Percentiles rank a stretch among this genome's conserved stretches.
These are phyloP conservation scores for Limnanthes douglasii DNA, from an alignment of 345 rosid genomes.

Conservation along the genomic window DNA sequence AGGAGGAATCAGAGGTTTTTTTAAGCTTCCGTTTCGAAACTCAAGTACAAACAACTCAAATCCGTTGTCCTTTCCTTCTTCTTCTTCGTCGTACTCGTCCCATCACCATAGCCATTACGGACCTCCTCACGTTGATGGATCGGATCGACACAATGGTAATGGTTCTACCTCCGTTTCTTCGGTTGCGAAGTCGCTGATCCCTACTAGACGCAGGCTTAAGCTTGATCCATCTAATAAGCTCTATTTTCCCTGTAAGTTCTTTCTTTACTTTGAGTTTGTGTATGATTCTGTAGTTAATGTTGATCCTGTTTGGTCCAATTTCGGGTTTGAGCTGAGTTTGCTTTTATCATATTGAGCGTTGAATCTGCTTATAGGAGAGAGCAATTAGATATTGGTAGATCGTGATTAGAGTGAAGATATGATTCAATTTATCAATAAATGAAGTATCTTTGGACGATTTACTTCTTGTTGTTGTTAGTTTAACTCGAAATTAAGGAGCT, in stretches of 20 bases:
- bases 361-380: no score
- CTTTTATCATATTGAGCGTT: not conserved
- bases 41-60: slow-evolving; percentile 14
- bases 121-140: slow-evolving; percentile 48
- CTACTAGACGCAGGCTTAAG: slow-evolving; percentile 49
- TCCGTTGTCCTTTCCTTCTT: slow-evolving; percentile 22
- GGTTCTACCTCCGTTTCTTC: slow-evolving; percentile 40
- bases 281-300: not conserved
- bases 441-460: not conserved
- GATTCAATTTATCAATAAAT: no score
- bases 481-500: not conserved
- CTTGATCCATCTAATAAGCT: slow-evolving; percentile 70
- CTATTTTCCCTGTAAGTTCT: slow-evolving; percentile 45
- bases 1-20: slow-evolving; percentile 60
- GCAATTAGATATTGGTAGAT: no score
- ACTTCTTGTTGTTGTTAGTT: not conserved
- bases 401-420: no score
- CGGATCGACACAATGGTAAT: slow-evolving; percentile 19
- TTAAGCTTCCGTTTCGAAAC: slow-evolving; percentile 63
- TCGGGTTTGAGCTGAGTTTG: not conserved
- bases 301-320: not conserved
- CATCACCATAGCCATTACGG: slow-evolving; percentile 18
- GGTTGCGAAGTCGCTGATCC: slow-evolving; percentile 51
- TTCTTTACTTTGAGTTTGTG: not conserved
- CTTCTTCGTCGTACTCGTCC: slow-evolving; percentile 24